Evolutionary conservation across 495 filamentous ascomycete species (phyloP), one percentile per base, ranked within the genome.

Genomic region (Tuber indicum): DNA sequence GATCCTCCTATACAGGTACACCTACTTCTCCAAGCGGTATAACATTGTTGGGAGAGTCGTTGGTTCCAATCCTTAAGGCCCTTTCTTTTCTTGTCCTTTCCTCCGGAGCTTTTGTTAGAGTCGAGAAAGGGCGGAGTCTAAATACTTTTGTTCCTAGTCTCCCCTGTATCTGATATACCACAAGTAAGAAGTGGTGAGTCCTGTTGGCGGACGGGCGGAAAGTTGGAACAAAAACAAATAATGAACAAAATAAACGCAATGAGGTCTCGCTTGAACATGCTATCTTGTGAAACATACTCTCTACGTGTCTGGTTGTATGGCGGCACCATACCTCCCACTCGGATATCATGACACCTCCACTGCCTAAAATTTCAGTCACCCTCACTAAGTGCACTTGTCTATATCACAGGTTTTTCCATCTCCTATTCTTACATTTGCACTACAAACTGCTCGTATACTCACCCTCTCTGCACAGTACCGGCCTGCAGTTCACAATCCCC

Each of bases 21-120:
- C 91, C 5, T 99, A 97, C 86, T 99, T 98, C 86, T 91, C 90
- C 81, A 99, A 98, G 86, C 88, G 96, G 62, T 99, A 99, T 84
- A 97, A 95, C 82, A 89, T 98, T 75, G 91, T 98, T 62, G 96
- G 96, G 46, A 89, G 89, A 84, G 92, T 97, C 78, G 88, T 87
- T 45, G 88, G 88, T 16, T 87, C 86, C 21, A 90, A 89, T 75
- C 74, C 76, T 21, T 81, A 73, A 69, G 70, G 14, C 12, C 3
- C 2, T 36, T 66, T 36, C 36, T 26, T 5, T 66, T 17, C 26
- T 19, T 66, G n/a, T 7, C 58, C 26, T 66, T 16, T 36, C 58
- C 58, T 17, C 4, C 1, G 14, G 5, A 19, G 58, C 32, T 66
- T 66, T 66, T 10, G 26, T 19, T 36, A 36, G 26, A 14, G 16